A percentile compares a stretch with the other conserved stretches of the same genome.
These are phyloP conservation scores for Geotrichum histeridarum DNA, from an alignment of 1,139 yeast genomes.

Conservation along the genomic window DNA sequence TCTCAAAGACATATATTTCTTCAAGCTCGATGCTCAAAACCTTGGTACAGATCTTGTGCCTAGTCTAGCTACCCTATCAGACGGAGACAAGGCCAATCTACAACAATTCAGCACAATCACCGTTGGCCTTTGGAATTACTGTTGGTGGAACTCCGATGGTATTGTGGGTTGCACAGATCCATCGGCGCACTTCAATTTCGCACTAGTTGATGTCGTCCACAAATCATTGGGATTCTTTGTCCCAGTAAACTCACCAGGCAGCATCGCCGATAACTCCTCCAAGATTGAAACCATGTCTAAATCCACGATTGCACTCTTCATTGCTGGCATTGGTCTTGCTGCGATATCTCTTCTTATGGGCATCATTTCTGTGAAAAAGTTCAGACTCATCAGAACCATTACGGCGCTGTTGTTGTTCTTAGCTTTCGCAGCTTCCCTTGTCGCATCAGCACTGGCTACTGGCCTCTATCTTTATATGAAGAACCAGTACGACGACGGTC, in stretches of 20 bases:
- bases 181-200: constrained; percentile 8
- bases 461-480: constrained; percentile 13
- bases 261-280: not conserved
- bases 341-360: not conserved
- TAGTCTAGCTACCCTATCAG: not conserved
- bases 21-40: constrained; percentile 3
- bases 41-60: constrained; percentile 8
- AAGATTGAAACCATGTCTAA: constrained; percentile 8
- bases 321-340: constrained; percentile 2
- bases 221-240: constrained; percentile 5
- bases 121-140: constrained; percentile 11
- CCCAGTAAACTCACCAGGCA: constrained; percentile 4
- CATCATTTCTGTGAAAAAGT: not conserved
- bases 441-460: constrained; percentile 10
- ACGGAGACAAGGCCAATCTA: not conserved
- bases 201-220: constrained; percentile 7
- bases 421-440: constrained; percentile 3
- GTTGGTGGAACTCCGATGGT: not conserved
- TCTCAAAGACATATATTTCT: constrained; percentile 13
- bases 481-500: not conserved
- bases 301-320: constrained; percentile 1
- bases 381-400: not conserved
- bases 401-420: constrained; percentile 9
- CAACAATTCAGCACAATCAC: not conserved
- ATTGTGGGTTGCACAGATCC: not conserved